phyloP scores from a whole-genome alignment of 176 grass and related monocot genomes.

The Secale cereale region DNA sequence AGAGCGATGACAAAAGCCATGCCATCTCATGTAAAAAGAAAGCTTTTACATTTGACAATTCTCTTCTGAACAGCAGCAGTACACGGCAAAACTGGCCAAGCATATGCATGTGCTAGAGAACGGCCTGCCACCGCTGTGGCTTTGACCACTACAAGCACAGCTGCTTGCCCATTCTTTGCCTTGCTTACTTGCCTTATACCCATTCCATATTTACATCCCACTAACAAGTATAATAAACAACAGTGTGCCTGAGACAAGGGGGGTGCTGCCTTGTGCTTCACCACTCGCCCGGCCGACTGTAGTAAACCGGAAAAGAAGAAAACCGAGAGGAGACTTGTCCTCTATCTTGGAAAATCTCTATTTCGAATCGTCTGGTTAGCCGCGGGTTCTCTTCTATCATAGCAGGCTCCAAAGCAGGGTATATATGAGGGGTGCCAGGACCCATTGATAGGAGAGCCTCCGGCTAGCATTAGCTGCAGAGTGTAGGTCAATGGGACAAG shows the following conservation, averaged over 20 bases:
- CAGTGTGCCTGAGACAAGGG: constrained; percentile 29
- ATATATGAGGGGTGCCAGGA: neutral
- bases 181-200: constrained; percentile 21
- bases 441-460: neutral
- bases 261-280: constrained; percentile 19
- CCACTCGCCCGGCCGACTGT: neutral
- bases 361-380: constrained; percentile 18
- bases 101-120: constrained; percentile 41
- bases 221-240: constrained; percentile 31
- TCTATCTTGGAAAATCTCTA: constrained; percentile 13
- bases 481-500: neutral
- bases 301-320: constrained; percentile 8
- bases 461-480: constrained; percentile 25
- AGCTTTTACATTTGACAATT: constrained; percentile 42
- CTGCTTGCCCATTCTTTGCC: constrained; percentile 28
- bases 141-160: constrained; percentile 66
- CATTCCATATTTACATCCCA: constrained; percentile 65
- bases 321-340: neutral
- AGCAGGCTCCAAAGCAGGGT: constrained; percentile 13
- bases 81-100: constrained; percentile 25
- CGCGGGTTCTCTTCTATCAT: neutral
- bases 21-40: constrained; percentile 8
- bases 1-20: constrained; percentile 8
- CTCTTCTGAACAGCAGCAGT: constrained; percentile 22
- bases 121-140: constrained; percentile 72